Evolutionary conservation across 2,329 filamentous ascomycete species (phyloP).

Genomic region (Neopestalotiopsis clavispora): DNA sequence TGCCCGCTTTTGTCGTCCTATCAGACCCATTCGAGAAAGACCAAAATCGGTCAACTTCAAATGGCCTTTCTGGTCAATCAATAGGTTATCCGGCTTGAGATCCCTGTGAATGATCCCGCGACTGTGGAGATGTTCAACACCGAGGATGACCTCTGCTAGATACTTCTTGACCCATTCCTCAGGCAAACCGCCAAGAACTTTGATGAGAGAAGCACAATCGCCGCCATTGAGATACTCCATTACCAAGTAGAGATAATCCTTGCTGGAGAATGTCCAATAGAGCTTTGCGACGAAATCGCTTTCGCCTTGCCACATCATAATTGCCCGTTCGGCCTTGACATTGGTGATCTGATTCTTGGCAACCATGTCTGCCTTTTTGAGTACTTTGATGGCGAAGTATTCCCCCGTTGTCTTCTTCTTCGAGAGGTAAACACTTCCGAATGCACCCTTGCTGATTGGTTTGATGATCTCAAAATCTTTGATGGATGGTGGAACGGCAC

Average conservation of each 20-base stretch:
- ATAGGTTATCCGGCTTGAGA: constrained; percentile 93
- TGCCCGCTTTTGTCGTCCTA: constrained; percentile 94
- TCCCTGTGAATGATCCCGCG: constrained; percentile 96
- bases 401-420: constrained; percentile 99
- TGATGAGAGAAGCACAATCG: constrained; percentile 95
- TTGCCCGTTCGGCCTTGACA: constrained; percentile 96
- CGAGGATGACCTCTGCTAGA: constrained; percentile 93
- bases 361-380: constrained; percentile 99
- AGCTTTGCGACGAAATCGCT: constrained; percentile 99
- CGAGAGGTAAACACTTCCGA: constrained; percentile 95
- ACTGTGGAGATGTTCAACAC: constrained; percentile 93
- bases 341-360: constrained; percentile 99
- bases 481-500: constrained; percentile 91
- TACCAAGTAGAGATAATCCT: constrained; percentile 96
- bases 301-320: constrained; percentile 99
- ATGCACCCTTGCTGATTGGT: constrained; percentile 97
- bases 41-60: constrained; percentile 98
- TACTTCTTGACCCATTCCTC: constrained; percentile 99
- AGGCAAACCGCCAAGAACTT: constrained; percentile 86
- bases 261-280: constrained; percentile 99
- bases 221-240: constrained; percentile 99
- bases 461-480: constrained; percentile 99
- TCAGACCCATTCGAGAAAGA: constrained; percentile 93
- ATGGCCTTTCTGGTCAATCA: constrained; percentile 97
- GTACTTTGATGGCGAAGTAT: constrained; percentile 97